These are phyloP conservation scores for Sphagnum tenellum DNA, from an alignment of 225 moss, liverwort and hornwort species.

Conservation along the genomic window DNA sequence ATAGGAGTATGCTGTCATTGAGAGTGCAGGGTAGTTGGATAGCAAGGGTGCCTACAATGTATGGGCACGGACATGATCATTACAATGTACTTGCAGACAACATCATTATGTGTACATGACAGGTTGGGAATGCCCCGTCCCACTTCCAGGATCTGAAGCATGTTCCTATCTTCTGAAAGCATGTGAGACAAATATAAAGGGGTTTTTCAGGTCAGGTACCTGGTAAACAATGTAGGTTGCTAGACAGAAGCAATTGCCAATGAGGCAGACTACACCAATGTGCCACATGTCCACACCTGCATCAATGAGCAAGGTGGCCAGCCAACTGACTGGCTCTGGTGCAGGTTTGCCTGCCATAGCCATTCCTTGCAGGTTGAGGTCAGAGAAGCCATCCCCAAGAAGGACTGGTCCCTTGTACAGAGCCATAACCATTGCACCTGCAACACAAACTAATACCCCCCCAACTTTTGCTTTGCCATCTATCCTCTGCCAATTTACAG, in stretches of 20 bases:
- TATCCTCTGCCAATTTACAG: conserved; percentile 47
- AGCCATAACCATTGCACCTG: conserved; percentile 65
- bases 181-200: no score
- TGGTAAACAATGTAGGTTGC: conserved; percentile 77
- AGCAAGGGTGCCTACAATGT: conserved; percentile 71
- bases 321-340: conserved; percentile 83
- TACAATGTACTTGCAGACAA: no score
- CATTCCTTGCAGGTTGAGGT: conserved; percentile 46
- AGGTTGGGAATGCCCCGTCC: neutral
- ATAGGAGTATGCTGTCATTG: conserved; percentile 83
- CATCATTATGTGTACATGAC: no score
- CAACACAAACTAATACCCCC: conserved; percentile 55
- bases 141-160: neutral
- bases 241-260: conserved; percentile 73
- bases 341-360: conserved; percentile 84
- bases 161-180: neutral
- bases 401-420: conserved; percentile 60
- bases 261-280: conserved; percentile 63
- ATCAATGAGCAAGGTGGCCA: conserved; percentile 58
- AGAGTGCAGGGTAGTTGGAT: conserved; percentile 64
- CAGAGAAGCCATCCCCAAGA: conserved; percentile 71
- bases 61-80: no score
- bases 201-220: conserved; percentile 28
- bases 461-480: conserved; percentile 87
- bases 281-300: conserved; percentile 72